Percentiles rank a stretch among this genome's conserved stretches.
These are phyloP conservation scores for Fusarium abutilonis DNA, from an alignment of 2,329 filamentous ascomycete species.

Conservation along the genomic window DNA sequence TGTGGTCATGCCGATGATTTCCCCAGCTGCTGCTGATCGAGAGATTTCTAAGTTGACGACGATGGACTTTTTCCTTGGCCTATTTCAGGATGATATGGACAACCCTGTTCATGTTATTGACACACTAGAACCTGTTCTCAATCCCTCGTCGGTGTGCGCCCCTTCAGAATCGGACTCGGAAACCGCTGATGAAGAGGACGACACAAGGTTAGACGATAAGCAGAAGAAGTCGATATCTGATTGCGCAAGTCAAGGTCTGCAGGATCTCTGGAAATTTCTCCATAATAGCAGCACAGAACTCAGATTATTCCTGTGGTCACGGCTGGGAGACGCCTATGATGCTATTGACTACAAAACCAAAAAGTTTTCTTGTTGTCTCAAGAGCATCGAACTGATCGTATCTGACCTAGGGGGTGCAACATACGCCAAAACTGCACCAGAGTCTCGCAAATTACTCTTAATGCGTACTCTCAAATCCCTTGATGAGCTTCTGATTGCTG, in stretches of 20 bases:
- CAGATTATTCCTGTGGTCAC: slow-evolving; percentile 87
- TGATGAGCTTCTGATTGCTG: slow-evolving; percentile 77
- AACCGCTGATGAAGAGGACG: slow-evolving; percentile 26
- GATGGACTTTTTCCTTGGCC: slow-evolving; percentile 92
- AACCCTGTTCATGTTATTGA: slow-evolving; percentile 89
- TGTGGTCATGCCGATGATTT: slow-evolving; percentile 86
- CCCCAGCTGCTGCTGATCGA: slow-evolving; percentile 81
- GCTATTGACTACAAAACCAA: slow-evolving; percentile 87
- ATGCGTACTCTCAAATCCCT: slow-evolving; percentile 81
- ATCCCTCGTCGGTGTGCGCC: slow-evolving; percentile 69
- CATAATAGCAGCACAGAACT: slow-evolving; percentile 83
- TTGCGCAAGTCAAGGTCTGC: slow-evolving; percentile 66
- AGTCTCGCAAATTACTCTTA: slow-evolving; percentile 74
- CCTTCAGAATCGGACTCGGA: slow-evolving; percentile 30
- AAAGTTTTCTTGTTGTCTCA: slow-evolving; percentile 85
- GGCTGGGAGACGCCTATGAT: slow-evolving; percentile 88
- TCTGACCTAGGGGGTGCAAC: slow-evolving; percentile 70
- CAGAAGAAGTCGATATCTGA: slow-evolving; percentile 57
- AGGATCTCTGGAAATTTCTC: slow-evolving; percentile 87
- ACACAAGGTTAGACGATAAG: slow-evolving; percentile 24
- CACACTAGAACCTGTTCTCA: slow-evolving; percentile 89
- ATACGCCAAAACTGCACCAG: slow-evolving; percentile 65
- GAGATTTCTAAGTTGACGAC: slow-evolving; percentile 93
- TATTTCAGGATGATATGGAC: slow-evolving; percentile 84
- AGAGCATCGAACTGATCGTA: slow-evolving; percentile 85